Conservation (phyloP, 129 eudicot species). For the Arctium lappa region DNA sequence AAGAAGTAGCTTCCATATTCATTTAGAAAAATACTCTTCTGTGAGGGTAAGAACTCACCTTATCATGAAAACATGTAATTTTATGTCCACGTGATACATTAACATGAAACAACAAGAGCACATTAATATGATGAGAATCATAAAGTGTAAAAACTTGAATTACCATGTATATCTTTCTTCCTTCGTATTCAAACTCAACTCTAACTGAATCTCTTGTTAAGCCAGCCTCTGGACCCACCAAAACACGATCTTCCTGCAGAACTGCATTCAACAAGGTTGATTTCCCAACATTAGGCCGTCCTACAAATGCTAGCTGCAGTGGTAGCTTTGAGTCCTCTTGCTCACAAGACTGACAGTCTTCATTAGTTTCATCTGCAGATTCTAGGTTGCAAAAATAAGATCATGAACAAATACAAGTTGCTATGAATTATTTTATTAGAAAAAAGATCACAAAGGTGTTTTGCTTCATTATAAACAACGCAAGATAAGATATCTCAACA, state of each 20-base stretch:
- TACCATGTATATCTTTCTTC: constrained; percentile 70
- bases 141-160: neutral
- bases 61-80: no score
- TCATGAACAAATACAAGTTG: neutral
- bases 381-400: neutral
- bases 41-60: no score
- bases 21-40: no score
- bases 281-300: constrained; percentile 95
- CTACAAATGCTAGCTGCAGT: constrained; percentile 87
- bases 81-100: no score
- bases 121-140: no score
- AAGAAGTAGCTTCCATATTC: no score
- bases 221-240: constrained; percentile 99
- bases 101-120: no score
- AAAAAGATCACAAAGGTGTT: neutral
- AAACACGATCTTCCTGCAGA: constrained; percentile 87
- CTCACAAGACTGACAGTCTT: constrained; percentile 33
- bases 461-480: neutral
- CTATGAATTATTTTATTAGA: neutral
- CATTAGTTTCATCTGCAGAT: constrained; percentile 38
- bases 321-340: constrained; percentile 72
- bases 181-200: constrained; percentile 71
- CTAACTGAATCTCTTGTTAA: constrained; percentile 88
- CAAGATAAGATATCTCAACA: neutral
- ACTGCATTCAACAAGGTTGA: constrained; percentile 81